Base-by-base conservation (phyloP, 2,329 filamentous ascomycete species). In the Gaeumannomyces tritici region DNA sequence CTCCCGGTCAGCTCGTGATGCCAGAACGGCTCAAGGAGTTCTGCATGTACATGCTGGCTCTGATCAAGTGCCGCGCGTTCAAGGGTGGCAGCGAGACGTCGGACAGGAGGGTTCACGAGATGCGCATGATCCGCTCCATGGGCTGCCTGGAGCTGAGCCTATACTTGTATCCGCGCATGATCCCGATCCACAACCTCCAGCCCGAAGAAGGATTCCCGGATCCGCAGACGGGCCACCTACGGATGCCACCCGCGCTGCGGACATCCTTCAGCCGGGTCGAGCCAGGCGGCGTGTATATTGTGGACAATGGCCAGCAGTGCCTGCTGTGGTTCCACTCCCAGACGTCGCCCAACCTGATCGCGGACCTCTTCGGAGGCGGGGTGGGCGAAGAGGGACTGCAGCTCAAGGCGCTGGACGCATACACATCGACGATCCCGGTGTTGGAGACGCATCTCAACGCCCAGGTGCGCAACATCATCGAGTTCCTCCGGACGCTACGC, bases 1-100 rank as follows among this genome's bases (percentile, higher is more conserved):
- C 95, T 11, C 90, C 93, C 1, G 91, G 92, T 6, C 93, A 99
- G 74, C 84, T 99, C 33, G 92, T 99, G 33, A 86, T 99, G 76
- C 95, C 95, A 0, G 95, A 99, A 76, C 90, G 93, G 67, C 83
- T 99, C 33, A 98, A 98, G 73, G 95, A 99, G 73, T 93, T 96
- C 69, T 87, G 89, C 70, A 98, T 99, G 92, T 98, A 95, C 74
- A 90, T 96, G 76, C 86, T 99, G 12, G 89, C 90, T 59, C 79
- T 98, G 66, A 78, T 96, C 72, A 99, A 99, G 75, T 93, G 86
- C 63, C 87, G 95, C 63, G 93, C 93, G 3, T 92, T 98, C 78
- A 98, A 98, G 79, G 90, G 90, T 61, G 93, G 93, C 63, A 87
- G 89, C 67, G 95, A 99, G 75, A 90, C 91, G 47, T 91, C 90